phyloP scores from a whole-genome alignment of 345 rosid species.

The Moricandia arvensis region DNA sequence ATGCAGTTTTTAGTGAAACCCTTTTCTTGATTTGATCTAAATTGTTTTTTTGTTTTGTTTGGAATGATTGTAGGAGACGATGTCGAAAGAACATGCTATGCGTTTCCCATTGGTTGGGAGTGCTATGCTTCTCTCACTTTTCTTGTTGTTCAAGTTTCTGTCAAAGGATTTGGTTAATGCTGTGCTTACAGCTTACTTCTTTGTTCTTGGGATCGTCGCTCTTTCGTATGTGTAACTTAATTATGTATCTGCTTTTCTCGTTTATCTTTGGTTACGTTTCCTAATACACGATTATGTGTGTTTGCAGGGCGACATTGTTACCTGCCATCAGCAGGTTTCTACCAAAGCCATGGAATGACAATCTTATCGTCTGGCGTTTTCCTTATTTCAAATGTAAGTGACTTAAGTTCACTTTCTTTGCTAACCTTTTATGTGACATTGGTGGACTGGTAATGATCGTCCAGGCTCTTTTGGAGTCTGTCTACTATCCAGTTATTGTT shows the following conservation, averaged over 20 bases:
- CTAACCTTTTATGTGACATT: neutral
- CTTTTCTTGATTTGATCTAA: conserved; percentile 1
- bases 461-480: neutral
- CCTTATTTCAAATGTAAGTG: conserved; percentile 82
- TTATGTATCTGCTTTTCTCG: neutral
- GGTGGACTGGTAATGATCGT: neutral
- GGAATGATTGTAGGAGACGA: conserved; percentile 69
- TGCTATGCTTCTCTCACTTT: conserved; percentile 91
- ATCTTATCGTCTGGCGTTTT: conserved; percentile 66
- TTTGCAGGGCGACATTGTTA: conserved; percentile 80
- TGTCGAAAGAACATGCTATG: conserved; percentile 99
- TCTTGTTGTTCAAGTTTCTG: conserved; percentile 92
- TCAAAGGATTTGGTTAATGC: conserved; percentile 96
- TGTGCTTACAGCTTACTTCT: conserved; percentile 89
- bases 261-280: neutral
- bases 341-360: conserved; percentile 88
- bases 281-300: conserved; percentile 23
- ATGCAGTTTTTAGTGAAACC: neutral
- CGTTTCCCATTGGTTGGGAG: conserved; percentile 98
- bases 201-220: conserved; percentile 86
- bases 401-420: neutral
- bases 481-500: conserved; percentile 1
- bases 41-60: conserved; percentile 17
- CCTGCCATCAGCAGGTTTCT: conserved; percentile 73
- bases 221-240: conserved; percentile 71